phyloP scores from a whole-genome alignment of 257 asterid genomes.

The Solanum dulcamara region DNA sequence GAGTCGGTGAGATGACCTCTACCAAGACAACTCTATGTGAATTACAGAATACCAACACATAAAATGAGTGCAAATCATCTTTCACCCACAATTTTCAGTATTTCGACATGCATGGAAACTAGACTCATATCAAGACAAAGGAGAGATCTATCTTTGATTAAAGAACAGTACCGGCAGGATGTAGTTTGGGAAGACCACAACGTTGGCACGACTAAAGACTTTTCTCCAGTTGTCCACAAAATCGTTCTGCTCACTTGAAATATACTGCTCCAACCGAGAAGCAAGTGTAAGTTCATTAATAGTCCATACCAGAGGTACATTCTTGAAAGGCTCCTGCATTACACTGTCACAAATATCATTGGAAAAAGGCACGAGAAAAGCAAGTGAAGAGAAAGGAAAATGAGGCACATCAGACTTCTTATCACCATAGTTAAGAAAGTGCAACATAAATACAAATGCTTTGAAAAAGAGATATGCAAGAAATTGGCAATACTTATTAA shows the following conservation, averaged over 20 bases:
- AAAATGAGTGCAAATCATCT: not conserved
- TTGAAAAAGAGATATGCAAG: not conserved
- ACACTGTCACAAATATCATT: slow-evolving; percentile 63
- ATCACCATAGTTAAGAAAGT: not conserved
- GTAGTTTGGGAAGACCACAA: slow-evolving; percentile 78
- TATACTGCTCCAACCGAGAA: slow-evolving; percentile 42
- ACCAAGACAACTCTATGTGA: not conserved
- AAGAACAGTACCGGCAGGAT: slow-evolving; percentile 61
- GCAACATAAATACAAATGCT: not conserved
- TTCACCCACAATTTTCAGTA: not conserved
- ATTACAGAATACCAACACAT: not conserved
- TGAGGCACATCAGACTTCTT: not conserved
- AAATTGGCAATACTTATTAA: not conserved
- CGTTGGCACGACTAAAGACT: slow-evolving; percentile 63
- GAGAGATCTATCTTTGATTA: not conserved
- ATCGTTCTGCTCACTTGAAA: slow-evolving; percentile 41
- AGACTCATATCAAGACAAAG: not conserved
- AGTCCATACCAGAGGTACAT: slow-evolving; percentile 80
- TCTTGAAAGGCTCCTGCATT: slow-evolving; percentile 90
- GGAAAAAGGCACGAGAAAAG: not conserved
- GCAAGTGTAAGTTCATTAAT: slow-evolving; percentile 72
- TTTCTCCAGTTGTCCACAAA: slow-evolving; percentile 64
- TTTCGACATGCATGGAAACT: not conserved
- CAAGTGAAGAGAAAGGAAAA: not conserved
- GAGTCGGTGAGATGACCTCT: not conserved